Evolutionary conservation across 257 asterid species (phyloP).

Genomic region (Solanum pennellii): DNA sequence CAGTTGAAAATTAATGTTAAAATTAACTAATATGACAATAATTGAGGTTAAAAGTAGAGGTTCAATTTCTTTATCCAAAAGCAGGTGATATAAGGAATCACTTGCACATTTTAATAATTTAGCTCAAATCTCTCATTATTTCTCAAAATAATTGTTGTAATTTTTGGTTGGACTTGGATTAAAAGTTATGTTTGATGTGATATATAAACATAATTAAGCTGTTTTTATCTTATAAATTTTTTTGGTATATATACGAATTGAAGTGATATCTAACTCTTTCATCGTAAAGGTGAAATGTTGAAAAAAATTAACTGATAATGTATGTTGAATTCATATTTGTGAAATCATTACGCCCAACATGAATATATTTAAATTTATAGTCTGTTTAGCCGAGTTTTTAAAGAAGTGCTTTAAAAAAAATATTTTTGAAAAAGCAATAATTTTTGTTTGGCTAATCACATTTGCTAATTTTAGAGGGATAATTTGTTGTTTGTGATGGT

Average conservation of each 20-base stretch:
- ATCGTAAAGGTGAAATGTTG: not conserved
- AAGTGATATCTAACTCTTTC: not conserved
- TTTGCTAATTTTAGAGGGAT: not conserved
- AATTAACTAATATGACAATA: not conserved
- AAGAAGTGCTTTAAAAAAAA: not conserved
- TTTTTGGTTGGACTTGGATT: not conserved
- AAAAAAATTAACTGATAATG: not conserved
- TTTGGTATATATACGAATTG: rapidly evolving
- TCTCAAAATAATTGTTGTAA: not conserved
- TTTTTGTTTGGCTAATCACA: not conserved
- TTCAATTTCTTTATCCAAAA: not conserved
- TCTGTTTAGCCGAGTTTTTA: not conserved
- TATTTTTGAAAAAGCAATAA: not conserved
- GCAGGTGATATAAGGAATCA: not conserved
- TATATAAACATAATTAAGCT: not conserved
- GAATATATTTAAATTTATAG: not conserved
- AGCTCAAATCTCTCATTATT: not conserved
- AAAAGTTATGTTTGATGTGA: not conserved
- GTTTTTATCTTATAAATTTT: not conserved
- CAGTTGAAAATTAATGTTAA: constrained; percentile 2
- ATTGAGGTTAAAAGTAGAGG: not conserved
- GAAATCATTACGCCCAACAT: not conserved
- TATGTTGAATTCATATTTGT: not conserved
- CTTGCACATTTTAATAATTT: not conserved
- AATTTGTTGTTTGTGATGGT: not conserved